Evolutionary conservation across 1,139 yeast species (phyloP).

Genomic region (Yamadazyma friedrichii): DNA sequence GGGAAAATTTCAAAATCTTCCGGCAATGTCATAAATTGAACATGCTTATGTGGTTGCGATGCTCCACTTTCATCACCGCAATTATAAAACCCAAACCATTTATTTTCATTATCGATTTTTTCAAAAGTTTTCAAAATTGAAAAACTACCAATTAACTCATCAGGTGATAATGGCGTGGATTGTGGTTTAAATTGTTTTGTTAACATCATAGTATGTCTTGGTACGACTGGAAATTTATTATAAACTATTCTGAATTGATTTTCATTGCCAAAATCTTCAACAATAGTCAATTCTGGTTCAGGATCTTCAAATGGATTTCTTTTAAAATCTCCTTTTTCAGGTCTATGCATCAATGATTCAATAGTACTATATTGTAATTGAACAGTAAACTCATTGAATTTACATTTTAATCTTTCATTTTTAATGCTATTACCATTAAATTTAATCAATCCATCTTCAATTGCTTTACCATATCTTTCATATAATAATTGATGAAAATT

Average conservation of each 20-base stretch:
- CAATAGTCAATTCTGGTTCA: conserved; percentile 70
- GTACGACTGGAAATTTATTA: conserved; percentile 83
- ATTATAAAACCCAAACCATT: conserved; percentile 78
- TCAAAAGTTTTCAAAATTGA: conserved; percentile 40
- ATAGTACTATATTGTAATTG: conserved; percentile 33
- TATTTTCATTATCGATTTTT: conserved; percentile 18
- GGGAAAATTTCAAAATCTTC: conserved; percentile 57
- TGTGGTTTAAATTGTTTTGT: conserved; percentile 76
- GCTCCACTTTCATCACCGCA: conserved; percentile 90
- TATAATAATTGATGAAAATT: conserved; percentile 24
- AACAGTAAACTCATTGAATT: conserved; percentile 20
- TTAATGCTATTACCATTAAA: conserved; percentile 33
- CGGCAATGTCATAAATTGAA: conserved; percentile 81
- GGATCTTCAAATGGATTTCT: conserved; percentile 78
- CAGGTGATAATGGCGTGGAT: conserved; percentile 64
- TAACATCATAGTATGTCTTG: conserved; percentile 74
- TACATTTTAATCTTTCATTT: conserved; percentile 19
- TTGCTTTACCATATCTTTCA: conserved; percentile 29
- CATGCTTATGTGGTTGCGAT: conserved; percentile 88
- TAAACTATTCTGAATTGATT: conserved; percentile 63
- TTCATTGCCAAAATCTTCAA: conserved; percentile 45
- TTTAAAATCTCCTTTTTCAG: conserved; percentile 43
- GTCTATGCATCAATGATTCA: conserved; percentile 53
- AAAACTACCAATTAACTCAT: conserved; percentile 62
- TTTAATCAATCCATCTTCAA: conserved; percentile 21